Evolutionary conservation across 768 basidiomycete genomes (phyloP).

Genomic region (Crucibulum laeve): DNA sequence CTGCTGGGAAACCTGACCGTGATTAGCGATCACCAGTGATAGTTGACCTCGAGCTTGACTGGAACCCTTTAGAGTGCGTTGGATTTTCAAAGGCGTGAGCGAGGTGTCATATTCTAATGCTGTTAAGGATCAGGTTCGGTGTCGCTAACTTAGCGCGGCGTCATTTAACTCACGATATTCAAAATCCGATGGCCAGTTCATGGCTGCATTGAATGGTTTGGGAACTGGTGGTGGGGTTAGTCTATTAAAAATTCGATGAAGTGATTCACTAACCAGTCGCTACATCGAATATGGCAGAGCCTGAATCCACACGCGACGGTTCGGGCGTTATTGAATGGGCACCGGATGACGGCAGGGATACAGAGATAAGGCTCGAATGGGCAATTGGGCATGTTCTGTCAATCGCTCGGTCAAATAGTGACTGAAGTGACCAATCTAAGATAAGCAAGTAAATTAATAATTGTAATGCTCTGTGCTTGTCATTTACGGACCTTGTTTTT

Average conservation of each 20-base stretch:
- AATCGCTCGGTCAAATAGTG: conserved; percentile 64
- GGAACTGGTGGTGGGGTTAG: conserved; percentile 20
- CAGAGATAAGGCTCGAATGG: conserved; percentile 46
- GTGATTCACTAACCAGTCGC: conserved; percentile 30
- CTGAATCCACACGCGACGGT: conserved; percentile 30
- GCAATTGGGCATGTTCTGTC: conserved; percentile 70
- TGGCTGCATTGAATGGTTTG: conserved; percentile 49
- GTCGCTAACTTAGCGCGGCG: neutral
- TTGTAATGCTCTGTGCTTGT: neutral
- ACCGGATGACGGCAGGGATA: conserved; percentile 39
- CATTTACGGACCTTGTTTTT: conserved; percentile 49
- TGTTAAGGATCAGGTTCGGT: conserved; percentile 10
- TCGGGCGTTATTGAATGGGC: conserved; percentile 50
- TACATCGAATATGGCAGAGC: conserved; percentile 45
- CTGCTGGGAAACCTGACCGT: conserved; percentile 33
- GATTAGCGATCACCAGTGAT: conserved; percentile 62
- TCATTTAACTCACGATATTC: conserved; percentile 46
- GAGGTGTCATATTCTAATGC: conserved; percentile 33
- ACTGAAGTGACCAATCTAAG: conserved; percentile 71
- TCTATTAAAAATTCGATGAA: conserved; percentile 9
- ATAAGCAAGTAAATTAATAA: conserved; percentile 6
- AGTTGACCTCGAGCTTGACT: conserved; percentile 78
- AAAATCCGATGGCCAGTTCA: conserved; percentile 60
- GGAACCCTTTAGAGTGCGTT: conserved; percentile 67
- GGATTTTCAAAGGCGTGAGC: conserved; percentile 53